phyloP scores from a whole-genome alignment of 2,329 filamentous ascomycete genomes.

The Cladophialophora immunda region DNA sequence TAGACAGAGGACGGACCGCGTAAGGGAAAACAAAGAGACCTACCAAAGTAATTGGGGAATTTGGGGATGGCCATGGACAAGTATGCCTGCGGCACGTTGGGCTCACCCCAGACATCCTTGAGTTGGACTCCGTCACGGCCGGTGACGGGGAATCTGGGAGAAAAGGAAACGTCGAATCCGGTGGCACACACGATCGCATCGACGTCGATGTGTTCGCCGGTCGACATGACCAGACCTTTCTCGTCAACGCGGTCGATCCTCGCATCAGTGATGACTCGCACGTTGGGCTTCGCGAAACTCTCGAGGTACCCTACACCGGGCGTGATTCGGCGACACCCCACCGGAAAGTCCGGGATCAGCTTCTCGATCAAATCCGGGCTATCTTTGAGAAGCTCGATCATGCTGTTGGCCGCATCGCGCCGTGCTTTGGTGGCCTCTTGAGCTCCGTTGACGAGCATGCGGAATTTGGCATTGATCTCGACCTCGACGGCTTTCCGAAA shows the following conservation, averaged over 20 bases:
- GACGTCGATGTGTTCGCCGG: slow-evolving; percentile 42
- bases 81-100: slow-evolving; percentile 41
- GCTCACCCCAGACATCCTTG: slow-evolving; percentile 48
- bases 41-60: slow-evolving; percentile 43
- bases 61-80: slow-evolving; percentile 27
- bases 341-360: slow-evolving; percentile 40
- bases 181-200: slow-evolving; percentile 47
- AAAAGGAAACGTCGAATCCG: slow-evolving; percentile 46
- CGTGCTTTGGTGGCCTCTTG: slow-evolving; percentile 12
- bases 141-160: slow-evolving; percentile 39
- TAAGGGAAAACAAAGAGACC: not conserved
- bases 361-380: slow-evolving; percentile 35
- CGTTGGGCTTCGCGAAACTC: slow-evolving; percentile 41
- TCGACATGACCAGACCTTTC: slow-evolving; percentile 33
- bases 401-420: slow-evolving; percentile 27
- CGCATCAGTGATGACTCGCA: slow-evolving; percentile 32
- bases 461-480: slow-evolving; percentile 31
- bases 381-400: slow-evolving; percentile 37
- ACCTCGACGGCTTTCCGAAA: slow-evolving; percentile 35
- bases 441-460: slow-evolving; percentile 20
- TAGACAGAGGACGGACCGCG: not conserved
- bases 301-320: slow-evolving; percentile 45
- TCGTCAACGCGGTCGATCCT: slow-evolving; percentile 37
- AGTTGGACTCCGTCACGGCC: slow-evolving; percentile 39
- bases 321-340: slow-evolving; percentile 44